phyloP scores from a whole-genome alignment of 352 stramenopile genomes.

The Saprolegnia parasitica region DNA sequence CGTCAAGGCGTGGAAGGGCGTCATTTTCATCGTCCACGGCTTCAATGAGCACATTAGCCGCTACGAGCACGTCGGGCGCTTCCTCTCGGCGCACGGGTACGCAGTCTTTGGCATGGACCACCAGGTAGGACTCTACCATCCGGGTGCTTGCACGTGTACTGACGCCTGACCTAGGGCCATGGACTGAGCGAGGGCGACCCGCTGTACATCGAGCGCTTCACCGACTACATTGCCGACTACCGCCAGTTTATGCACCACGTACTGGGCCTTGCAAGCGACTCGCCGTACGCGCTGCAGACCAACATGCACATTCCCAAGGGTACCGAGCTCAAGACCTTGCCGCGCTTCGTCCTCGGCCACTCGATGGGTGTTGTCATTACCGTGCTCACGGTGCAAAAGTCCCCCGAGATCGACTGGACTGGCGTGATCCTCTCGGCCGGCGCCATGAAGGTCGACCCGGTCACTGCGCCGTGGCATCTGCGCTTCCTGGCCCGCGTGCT shows the following conservation, averaged over 20 bases:
- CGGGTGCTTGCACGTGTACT: not conserved
- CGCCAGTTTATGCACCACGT: slow-evolving; percentile 53
- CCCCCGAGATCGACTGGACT: slow-evolving; percentile 34
- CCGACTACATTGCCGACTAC: slow-evolving; percentile 46
- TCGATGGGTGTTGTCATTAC: slow-evolving; percentile 49
- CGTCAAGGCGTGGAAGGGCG: slow-evolving; percentile 29
- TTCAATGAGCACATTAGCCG: slow-evolving; percentile 48
- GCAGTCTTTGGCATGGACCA: slow-evolving; percentile 58
- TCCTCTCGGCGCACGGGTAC: slow-evolving; percentile 37
- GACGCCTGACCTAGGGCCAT: slow-evolving; percentile 35
- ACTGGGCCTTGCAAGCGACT: slow-evolving; percentile 28
- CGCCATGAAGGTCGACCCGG: slow-evolving; percentile 36
- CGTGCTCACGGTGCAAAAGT: slow-evolving; percentile 21
- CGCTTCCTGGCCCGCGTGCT: slow-evolving; percentile 32
- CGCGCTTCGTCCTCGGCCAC: slow-evolving; percentile 52
- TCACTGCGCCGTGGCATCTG: slow-evolving; percentile 27
- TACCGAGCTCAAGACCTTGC: slow-evolving; percentile 39
- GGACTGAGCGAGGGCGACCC: slow-evolving; percentile 55
- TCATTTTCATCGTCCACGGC: slow-evolving; percentile 56
- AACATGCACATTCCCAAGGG: slow-evolving; percentile 36
- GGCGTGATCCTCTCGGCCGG: slow-evolving; percentile 43
- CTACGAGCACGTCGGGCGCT: slow-evolving; percentile 47
- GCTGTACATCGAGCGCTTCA: slow-evolving; percentile 44
- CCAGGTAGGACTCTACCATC: slow-evolving; percentile 24
- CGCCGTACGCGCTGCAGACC: slow-evolving; percentile 26